These are phyloP conservation scores for Suhomyces ambrosiae DNA, from an alignment of 1,139 yeast genomes.

Conservation along the genomic window DNA sequence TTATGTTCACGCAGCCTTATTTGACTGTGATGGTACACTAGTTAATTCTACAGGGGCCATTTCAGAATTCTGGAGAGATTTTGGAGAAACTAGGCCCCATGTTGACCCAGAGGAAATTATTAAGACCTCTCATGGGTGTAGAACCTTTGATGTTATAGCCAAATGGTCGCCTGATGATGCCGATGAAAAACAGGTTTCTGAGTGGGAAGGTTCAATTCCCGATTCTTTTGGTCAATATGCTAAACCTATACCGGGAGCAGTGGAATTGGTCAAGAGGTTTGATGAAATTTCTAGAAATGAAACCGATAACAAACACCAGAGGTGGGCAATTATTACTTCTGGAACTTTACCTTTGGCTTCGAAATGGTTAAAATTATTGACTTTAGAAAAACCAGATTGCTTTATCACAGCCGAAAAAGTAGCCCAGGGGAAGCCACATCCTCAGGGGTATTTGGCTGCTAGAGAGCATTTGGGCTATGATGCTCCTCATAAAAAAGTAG, in stretches of 20 bases:
- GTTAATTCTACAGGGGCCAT: slow-evolving; percentile 82
- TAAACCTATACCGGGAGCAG: slow-evolving; percentile 73
- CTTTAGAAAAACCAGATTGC: slow-evolving; percentile 63
- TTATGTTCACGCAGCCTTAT: slow-evolving; percentile 54
- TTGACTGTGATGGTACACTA: slow-evolving; percentile 85
- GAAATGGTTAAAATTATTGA: slow-evolving; percentile 72
- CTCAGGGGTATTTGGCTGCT: slow-evolving; percentile 74
- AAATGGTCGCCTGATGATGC: slow-evolving; percentile 78
- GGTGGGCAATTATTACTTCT: slow-evolving; percentile 85
- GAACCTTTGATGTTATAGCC: slow-evolving; percentile 76
- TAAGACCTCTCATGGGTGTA: slow-evolving; percentile 77
- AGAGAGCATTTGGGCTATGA: slow-evolving; percentile 59
- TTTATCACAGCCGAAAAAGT: slow-evolving; percentile 83
- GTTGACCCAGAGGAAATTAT: slow-evolving; percentile 71
- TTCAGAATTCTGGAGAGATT: slow-evolving; percentile 77
- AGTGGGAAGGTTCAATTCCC: slow-evolving; percentile 72
- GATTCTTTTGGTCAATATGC: slow-evolving; percentile 72
- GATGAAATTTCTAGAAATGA: slow-evolving; percentile 39
- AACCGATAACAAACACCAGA: slow-evolving; percentile 48
- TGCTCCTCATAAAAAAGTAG: slow-evolving; percentile 48
- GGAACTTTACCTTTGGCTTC: slow-evolving; percentile 78
- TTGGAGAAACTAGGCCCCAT: slow-evolving; percentile 67
- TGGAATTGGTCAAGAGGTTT: slow-evolving; percentile 59
- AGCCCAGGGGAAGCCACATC: slow-evolving; percentile 77
- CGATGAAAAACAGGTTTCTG: slow-evolving; percentile 62